These are phyloP conservation scores for Euryodendron excelsum DNA, from an alignment of 148 eudicot species.

Conservation along the genomic window DNA sequence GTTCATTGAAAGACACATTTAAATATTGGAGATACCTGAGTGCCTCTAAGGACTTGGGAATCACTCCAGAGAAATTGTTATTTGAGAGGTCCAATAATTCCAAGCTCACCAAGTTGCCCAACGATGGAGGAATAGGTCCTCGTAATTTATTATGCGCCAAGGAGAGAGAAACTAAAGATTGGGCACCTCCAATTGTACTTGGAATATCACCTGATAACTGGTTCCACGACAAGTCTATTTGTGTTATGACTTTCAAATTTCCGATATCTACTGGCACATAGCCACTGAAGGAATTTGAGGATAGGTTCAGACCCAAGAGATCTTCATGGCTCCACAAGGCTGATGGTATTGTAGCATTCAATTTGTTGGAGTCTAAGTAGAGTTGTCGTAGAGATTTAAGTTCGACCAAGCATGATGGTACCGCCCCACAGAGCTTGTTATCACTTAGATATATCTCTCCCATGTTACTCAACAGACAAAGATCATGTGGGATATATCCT, in stretches of 20 bases:
- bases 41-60: conserved; percentile 18
- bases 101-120: conserved; percentile 22
- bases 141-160: no score
- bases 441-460: conserved; percentile 30
- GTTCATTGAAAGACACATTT: neutral
- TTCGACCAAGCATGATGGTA: conserved; percentile 35
- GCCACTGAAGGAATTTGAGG: conserved; percentile 26
- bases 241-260: no score
- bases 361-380: conserved; percentile 29
- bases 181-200: conserved; percentile 23
- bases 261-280: conserved; percentile 15
- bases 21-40: neutral
- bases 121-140: conserved; percentile 27
- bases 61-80: conserved; percentile 31
- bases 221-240: conserved; percentile 36
- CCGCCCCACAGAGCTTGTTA: conserved; percentile 23
- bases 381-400: conserved; percentile 20
- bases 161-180: no score
- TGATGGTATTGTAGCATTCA: no score
- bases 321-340: no score
- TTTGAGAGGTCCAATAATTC: conserved; percentile 27
- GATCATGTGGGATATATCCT: conserved; percentile 26
- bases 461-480: conserved; percentile 20
- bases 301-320: conserved; percentile 27
- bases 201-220: conserved; percentile 26